Evolutionary conservation across 495 filamentous ascomycete species (phyloP), one percentile per base, ranked within the genome.

Genomic region (Lasiosphaeria hispida): DNA sequence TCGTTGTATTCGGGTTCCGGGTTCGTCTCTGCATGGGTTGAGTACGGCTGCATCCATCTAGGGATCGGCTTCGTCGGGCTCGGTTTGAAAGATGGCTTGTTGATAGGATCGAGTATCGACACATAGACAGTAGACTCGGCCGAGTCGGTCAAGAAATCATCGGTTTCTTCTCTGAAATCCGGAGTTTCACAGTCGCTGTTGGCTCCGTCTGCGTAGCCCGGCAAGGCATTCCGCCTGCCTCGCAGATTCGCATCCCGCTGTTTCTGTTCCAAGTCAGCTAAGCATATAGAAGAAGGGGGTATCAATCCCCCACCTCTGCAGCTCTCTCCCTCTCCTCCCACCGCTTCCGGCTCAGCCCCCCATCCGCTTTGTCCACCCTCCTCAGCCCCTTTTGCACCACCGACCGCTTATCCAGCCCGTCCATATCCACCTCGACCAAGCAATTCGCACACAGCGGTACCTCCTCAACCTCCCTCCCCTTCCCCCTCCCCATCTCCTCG

Each of bases 11-110:
- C 23, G 5, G 23, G 23, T 30, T 5, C 23, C 23, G 23, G 23
- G 5, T 30, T 30, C 2, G 57, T 55, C 0, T 69, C 64, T 14
- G 0, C 18, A n/a, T 8, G 23, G 15, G 45, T 70, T 7, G 70
- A 68, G 18, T 72, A 66, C 45, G 72, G 60, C 35, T 60, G 66
- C 74, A 80, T 78, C 74, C 74, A 79, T 18, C 57, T 59, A 7
- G 77, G 75, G n/a, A 79, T 69, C 7, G 74, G 70, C 53, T 79
- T 80, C 10, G 74, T 74, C 43, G 69, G 68, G 13, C 72, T 70
- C 1, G 75, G 75, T 51, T 57, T 69, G 52, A 80, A 80, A 7
- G 70, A 54, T 33, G 70, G 67, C 34, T 64, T 53, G 9, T 68
- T 67, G 7, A 79, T 18, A 2, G 77, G 77, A 53, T 80, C 71